These are phyloP conservation scores for Aspergillus affinis DNA, from an alignment of 495 filamentous ascomycete genomes.

Conservation along the genomic window DNA sequence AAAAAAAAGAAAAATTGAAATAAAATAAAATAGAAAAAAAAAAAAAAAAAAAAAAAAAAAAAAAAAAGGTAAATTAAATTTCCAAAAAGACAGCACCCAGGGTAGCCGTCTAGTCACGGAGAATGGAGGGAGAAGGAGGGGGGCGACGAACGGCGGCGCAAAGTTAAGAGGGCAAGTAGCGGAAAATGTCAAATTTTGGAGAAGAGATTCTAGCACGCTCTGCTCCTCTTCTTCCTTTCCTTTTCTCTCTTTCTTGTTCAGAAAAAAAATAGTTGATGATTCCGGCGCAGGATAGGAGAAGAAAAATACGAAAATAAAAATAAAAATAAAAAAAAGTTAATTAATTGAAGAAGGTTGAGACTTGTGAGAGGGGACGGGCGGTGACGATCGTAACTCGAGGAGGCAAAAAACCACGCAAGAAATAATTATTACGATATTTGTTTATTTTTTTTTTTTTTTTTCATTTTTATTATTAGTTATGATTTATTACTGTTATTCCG, in stretches of 20 bases:
- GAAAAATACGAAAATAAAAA: background rate
- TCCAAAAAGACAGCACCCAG: conserved; percentile 22
- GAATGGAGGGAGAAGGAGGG: conserved; percentile 31
- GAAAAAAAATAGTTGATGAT: conserved; percentile 19
- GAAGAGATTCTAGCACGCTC: background rate
- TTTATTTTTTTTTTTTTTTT: conserved; percentile 1
- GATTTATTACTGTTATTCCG: conserved; percentile 8
- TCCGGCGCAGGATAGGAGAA: background rate
- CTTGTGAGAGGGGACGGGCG: conserved; percentile 9
- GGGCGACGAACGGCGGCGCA: conserved; percentile 30
- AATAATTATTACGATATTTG: conserved; percentile 11
- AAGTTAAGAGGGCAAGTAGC: conserved; percentile 27
- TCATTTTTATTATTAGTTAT: no score
- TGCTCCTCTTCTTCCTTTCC: background rate
- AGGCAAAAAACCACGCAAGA: conserved; percentile 30
- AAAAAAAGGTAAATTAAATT: conserved; percentile 21
- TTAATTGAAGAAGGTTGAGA: conserved; percentile 6
- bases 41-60: conserved; percentile 24
- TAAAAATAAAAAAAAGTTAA: background rate
- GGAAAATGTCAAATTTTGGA: conserved; percentile 21
- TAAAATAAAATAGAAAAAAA: conserved; percentile 22
- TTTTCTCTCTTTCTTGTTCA: conserved; percentile 1
- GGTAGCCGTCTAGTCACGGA: conserved; percentile 25
- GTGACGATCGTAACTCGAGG: conserved; percentile 39
- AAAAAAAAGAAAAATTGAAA: conserved; percentile 17